phyloP scores from a whole-genome alignment of 1,284 basidiomycete species.

The Trametes versicolor region DNA sequence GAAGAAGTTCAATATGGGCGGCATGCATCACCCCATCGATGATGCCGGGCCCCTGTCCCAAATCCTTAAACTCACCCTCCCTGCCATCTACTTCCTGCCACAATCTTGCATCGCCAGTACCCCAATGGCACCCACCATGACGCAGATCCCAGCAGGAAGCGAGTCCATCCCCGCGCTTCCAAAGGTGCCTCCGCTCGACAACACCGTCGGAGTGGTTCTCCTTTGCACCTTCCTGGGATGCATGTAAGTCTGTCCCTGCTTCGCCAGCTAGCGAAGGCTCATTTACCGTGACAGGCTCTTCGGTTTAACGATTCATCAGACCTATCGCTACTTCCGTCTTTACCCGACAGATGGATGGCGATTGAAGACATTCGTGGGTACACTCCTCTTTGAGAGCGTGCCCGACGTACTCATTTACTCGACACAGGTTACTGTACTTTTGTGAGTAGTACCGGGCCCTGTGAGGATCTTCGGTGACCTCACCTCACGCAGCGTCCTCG shows the following conservation, averaged over 20 bases:
- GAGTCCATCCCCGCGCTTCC: too few relatives aligned
- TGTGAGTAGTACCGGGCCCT: not conserved
- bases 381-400: too few relatives aligned
- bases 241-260: not conserved
- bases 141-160: too few relatives aligned
- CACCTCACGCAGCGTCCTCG: constrained; percentile 5
- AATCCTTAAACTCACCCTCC: too few relatives aligned
- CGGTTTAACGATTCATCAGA: constrained; percentile 25
- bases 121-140: too few relatives aligned
- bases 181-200: not conserved
- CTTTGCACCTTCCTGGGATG: not conserved
- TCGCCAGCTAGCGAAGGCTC: too few relatives aligned
- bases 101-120: too few relatives aligned
- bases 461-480: not conserved
- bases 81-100: too few relatives aligned
- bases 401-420: not conserved
- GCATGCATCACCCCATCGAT: too few relatives aligned
- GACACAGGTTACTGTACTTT: not conserved
- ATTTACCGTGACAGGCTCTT: constrained; percentile 18
- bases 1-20: too few relatives aligned
- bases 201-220: not conserved
- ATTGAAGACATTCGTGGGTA: constrained; percentile 22
- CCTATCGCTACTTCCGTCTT: constrained; percentile 25
- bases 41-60: too few relatives aligned
- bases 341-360: constrained; percentile 16